phyloP scores from a whole-genome alignment of 192 early-diverging fungal genomes.

The Entophlyctis luteolus region DNA sequence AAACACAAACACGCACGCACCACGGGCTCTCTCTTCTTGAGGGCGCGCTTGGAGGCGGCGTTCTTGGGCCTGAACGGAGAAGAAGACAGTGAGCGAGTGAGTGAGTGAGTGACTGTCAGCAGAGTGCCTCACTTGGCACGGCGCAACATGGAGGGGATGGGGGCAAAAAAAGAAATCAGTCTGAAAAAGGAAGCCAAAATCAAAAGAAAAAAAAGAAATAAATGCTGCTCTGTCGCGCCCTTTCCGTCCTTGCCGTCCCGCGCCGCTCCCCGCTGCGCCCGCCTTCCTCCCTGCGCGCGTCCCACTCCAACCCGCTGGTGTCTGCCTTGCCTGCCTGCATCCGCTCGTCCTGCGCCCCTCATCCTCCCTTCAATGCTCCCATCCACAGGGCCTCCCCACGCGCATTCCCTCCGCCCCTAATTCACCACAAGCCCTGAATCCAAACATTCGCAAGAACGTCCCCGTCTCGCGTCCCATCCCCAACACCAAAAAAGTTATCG shows the following conservation, averaged over 20 bases:
- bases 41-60: constrained; percentile 78
- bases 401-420: neutral
- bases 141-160: neutral
- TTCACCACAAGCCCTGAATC: neutral
- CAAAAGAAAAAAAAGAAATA: neutral
- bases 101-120: neutral
- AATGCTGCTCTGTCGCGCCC: neutral
- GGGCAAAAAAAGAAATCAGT: constrained; percentile 2
- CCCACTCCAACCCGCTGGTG: constrained; percentile 1
- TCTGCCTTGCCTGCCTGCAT: neutral
- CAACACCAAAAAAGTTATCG: constrained; percentile 70
- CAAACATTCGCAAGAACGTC: constrained; percentile 49
- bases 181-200: too few species aligned
- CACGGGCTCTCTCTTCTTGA: constrained; percentile 78
- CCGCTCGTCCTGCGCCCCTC: neutral
- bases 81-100: neutral
- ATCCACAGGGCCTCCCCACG: neutral
- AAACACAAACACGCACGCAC: too few species aligned
- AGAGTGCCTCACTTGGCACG: constrained; percentile 13
- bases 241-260: neutral
- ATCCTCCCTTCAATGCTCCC: neutral
- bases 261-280: neutral
- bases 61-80: constrained; percentile 61
- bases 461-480: constrained; percentile 66
- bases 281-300: neutral